Evolutionary conservation across 2,329 filamentous ascomycete genomes (phyloP).

Genomic region (Fonsecaea nubica): DNA sequence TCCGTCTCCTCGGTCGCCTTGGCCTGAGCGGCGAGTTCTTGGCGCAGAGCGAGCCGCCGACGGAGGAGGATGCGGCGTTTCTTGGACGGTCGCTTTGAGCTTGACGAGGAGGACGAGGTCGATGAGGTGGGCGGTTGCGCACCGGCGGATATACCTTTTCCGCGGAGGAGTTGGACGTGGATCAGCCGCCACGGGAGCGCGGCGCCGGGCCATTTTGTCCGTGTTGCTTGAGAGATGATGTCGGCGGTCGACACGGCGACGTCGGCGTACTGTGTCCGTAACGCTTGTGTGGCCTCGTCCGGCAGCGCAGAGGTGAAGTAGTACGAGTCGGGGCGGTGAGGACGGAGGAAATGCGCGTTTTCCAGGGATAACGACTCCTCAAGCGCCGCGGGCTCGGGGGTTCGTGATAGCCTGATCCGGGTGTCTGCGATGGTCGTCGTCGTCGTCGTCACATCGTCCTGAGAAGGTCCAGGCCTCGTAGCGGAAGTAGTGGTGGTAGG

Average conservation of each 20-base stretch:
- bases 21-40: slow-evolving; percentile 23
- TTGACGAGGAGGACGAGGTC: not conserved
- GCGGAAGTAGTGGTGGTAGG: not conserved
- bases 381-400: slow-evolving; percentile 25
- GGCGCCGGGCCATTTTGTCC: slow-evolving; percentile 36
- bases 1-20: slow-evolving; percentile 34
- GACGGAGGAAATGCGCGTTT: slow-evolving; percentile 25
- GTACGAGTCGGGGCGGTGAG: slow-evolving; percentile 30
- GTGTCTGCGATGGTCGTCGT: not conserved
- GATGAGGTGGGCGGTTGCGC: no score
- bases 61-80: slow-evolving; percentile 37
- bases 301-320: slow-evolving; percentile 35
- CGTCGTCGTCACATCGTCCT: not conserved
- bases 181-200: slow-evolving; percentile 36
- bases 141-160: not conserved
- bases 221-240: slow-evolving; percentile 21
- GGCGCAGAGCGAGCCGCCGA: slow-evolving; percentile 24
- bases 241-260: slow-evolving; percentile 29
- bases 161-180: slow-evolving; percentile 16
- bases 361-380: slow-evolving; percentile 17
- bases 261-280: slow-evolving; percentile 27
- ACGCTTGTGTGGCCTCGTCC: not conserved
- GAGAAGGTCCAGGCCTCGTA: not conserved
- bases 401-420: slow-evolving; percentile 32
- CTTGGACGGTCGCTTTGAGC: slow-evolving; percentile 32